phyloP scores from a whole-genome alignment of 441 rosid genomes.

The Mallotus repandus region DNA sequence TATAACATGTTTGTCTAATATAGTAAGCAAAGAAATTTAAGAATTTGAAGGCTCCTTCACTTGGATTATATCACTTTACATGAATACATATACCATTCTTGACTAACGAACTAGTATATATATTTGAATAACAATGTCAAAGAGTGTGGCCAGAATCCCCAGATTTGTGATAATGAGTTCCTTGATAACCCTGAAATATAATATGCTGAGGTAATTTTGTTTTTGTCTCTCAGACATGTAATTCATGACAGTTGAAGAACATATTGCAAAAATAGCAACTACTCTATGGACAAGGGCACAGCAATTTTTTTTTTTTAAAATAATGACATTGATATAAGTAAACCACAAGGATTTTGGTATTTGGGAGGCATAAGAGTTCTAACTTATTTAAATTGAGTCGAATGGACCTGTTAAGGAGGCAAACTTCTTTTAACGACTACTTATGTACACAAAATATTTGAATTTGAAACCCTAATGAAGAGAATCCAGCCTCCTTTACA shows the following conservation, averaged over 20 bases:
- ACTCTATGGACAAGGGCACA: not conserved
- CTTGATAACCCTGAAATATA: not conserved
- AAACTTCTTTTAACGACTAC: too few species aligned
- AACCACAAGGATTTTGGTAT: too few species aligned
- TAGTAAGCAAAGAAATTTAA: not conserved
- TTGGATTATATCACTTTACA: not conserved
- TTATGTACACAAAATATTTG: too few species aligned
- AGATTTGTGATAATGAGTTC: not conserved
- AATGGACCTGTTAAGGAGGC: too few species aligned
- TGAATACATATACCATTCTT: not conserved
- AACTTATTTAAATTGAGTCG: too few species aligned
- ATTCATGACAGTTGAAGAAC: not conserved
- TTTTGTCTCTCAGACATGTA: not conserved
- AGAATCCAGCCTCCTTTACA: not conserved
- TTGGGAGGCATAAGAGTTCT: too few species aligned
- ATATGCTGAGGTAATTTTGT: too few species aligned
- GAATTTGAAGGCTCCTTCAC: not conserved
- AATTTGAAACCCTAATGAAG: too few species aligned
- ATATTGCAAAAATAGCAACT: not conserved
- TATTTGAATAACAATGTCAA: not conserved
- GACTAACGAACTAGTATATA: not conserved
- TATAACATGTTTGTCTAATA: conserved; percentile 2
- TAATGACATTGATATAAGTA: too few species aligned
- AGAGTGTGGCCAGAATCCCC: not conserved
- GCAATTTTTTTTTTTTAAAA: too few species aligned